Conservation (phyloP, 352 stramenopile genomes). For the Elongisporangium senticosum region DNA sequence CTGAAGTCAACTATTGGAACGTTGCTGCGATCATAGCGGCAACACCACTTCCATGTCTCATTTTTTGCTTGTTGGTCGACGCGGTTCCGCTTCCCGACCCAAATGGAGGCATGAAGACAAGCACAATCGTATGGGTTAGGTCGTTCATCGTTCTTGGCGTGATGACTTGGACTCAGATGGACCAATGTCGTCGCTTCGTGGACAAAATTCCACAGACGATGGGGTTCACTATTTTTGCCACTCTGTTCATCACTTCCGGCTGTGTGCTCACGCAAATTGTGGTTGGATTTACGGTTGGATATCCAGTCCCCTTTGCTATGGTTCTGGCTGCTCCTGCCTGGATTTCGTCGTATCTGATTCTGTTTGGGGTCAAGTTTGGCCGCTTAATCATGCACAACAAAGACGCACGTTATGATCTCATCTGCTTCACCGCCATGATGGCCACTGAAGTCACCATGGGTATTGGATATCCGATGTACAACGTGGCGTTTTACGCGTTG, state of each 20-base stretch:
- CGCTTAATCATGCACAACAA: not conserved
- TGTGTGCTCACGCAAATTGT: no score
- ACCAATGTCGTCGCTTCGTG: not conserved
- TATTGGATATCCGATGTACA: constrained; percentile 22
- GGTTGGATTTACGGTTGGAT: not conserved
- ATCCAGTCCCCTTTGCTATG: constrained; percentile 1
- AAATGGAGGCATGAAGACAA: constrained; percentile 7
- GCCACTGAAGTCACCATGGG: constrained; percentile 14
- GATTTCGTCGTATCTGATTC: not conserved
- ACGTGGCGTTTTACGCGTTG: no score
- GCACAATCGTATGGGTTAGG: constrained; percentile 5
- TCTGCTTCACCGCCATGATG: constrained; percentile 9
- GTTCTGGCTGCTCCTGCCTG: not conserved
- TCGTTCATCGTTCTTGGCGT: constrained; percentile 5
- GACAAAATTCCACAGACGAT: not conserved
- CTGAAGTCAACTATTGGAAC: not conserved
- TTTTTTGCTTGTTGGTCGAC: constrained; percentile 6
- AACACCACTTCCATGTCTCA: constrained; percentile 10
- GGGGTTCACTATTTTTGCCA: not conserved
- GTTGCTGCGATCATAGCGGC: constrained; percentile 6
- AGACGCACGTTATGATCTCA: not conserved
- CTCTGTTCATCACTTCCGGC: no score
- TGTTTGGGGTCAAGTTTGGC: not conserved
- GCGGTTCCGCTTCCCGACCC: constrained; percentile 1
- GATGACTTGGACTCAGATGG: not conserved